Base-by-base conservation (phyloP, 2,329 filamentous ascomycete genomes). In the Tolypocladium tundrense region DNA sequence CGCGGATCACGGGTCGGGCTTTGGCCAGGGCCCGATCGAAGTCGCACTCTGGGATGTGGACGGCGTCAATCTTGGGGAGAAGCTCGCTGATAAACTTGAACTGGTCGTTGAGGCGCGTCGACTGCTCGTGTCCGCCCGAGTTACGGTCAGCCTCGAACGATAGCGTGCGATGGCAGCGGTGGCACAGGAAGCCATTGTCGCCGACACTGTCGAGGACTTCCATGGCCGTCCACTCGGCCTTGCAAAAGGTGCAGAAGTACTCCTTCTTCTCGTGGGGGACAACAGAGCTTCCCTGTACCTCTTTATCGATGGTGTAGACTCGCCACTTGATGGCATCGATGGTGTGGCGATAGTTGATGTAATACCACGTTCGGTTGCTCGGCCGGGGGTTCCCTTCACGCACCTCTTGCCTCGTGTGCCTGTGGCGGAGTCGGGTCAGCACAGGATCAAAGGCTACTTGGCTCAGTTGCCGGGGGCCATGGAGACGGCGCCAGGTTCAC, bases 251-350 rank as follows among this genome's bases (percentile, higher is more conserved):
- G 73, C 94, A 99, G 60, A 88, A 87, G 67, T 92, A 95, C 69
- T 97, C 94, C 72, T 97, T 97, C 71, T 91, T 88, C 72, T 97
- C 93, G 58, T 84, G 83, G 11, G 87, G 88, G 0, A 90, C 87
- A 21, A 90, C 86, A 19, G 90, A 89, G 59, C 90, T 87, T 19
- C 87, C 86, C 73, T 97, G 92, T 59, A 97, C 91, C 57, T 88
- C 86, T 70, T 93, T 92, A 64, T 92, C 91, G 65, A 97, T 85
- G 58, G 87, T 88, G 69, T 93, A 92, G 55, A 96, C 86, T 61
- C 90, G 88, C 82, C 89, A 99, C 73, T 99, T 99, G 75, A 96
- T 95, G 54, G 90, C 91, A 74, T 99, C 94, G 68, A 99, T 91
- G 41, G 93, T 91, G 59, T 90, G 88, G 60, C 94, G 90, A 68